A percentile compares a stretch with the other conserved stretches of the same genome.
Conservation (phyloP, 75 land plant species). For the Pinus taeda region DNA sequence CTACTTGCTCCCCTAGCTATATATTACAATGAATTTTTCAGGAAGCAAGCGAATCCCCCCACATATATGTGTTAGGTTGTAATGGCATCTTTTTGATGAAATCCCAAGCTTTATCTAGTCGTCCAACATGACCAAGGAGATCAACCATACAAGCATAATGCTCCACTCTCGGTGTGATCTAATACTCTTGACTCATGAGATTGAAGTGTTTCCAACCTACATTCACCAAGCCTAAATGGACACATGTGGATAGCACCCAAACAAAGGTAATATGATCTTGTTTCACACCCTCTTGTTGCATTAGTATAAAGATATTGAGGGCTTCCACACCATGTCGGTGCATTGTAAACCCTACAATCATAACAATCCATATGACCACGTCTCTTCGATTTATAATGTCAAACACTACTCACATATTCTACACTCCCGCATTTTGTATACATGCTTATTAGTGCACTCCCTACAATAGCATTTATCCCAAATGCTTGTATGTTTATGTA, state of each 20-base stretch:
- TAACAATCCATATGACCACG: too few relatives aligned
- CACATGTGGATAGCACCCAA: conserved; percentile 9
- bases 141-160: conserved; percentile 16
- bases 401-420: conserved; percentile 5
- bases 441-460: conserved; percentile 27
- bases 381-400: too few relatives aligned
- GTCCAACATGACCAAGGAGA: conserved; percentile 7
- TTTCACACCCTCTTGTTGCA: too few relatives aligned
- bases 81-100: conserved; percentile 14
- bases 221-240: conserved; percentile 12
- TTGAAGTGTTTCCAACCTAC: conserved; percentile 5
- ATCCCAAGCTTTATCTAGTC: conserved; percentile 5
- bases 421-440: conserved; percentile 35
- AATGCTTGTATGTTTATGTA: conserved; percentile 13
- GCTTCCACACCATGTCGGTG: too few relatives aligned
- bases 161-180: conserved; percentile 6
- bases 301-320: too few relatives aligned
- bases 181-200: conserved; percentile 12
- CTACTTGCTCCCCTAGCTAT: conserved; percentile 4
- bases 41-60: conserved; percentile 12
- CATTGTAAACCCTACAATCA: too few relatives aligned
- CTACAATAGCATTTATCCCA: conserved; percentile 11
- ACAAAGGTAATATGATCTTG: conserved; percentile 16
- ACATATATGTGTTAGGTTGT: conserved; percentile 2
- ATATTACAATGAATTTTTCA: conserved; percentile 13